Base-by-base conservation (phyloP, 2,329 filamentous ascomycete genomes). In the Aspergillus alliaceus region DNA sequence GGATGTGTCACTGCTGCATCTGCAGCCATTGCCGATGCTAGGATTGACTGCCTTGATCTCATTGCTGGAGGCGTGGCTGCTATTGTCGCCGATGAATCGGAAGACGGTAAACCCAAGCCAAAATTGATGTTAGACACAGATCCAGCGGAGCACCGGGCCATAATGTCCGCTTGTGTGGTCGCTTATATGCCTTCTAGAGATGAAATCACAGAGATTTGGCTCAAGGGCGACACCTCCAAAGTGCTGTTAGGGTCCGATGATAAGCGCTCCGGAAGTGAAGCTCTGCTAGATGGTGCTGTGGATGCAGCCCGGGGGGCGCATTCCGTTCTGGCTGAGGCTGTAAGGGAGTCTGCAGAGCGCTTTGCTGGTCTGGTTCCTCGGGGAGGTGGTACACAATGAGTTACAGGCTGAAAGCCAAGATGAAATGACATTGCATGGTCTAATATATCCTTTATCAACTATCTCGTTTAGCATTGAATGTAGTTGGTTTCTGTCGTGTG, bases 1-100 rank as follows among this genome's bases (percentile, higher is more conserved):
- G 91, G 91, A 1, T 97, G 93, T 71, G 92, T 99, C 66, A 98
- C 92, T 0, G 93, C 96, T 54, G 91, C 93, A 9, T 93, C 92
- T 54, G 93, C 93, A 9, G 95, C 95, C 14, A 86, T 99, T 69
- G 90, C 90, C 2, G 95, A 99, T 77, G 95, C 95, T 1, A 92
- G 92, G 8, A 97, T 99, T 59, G 95, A 99, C 71, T 97, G 92
- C 70, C 88, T 98, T 48, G 95, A 97, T 77, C 84, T 93, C 31
- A 88, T 97, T 18, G 86, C 90, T 29, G 95, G 93, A 9, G 95
- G 95, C 27, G 91, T 98, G 39, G 92, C 93, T 29, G 93, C 91
- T 4, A 75, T 96, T 48, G 87, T 95, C 14, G 62, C 75, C n/a
- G 72, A 72, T 56, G 66, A 70, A 27, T 52, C 54, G 49, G 63